These are phyloP conservation scores for Fusarium odoratissimum DNA, from an alignment of 2,329 filamentous ascomycete species.

Conservation along the genomic window DNA sequence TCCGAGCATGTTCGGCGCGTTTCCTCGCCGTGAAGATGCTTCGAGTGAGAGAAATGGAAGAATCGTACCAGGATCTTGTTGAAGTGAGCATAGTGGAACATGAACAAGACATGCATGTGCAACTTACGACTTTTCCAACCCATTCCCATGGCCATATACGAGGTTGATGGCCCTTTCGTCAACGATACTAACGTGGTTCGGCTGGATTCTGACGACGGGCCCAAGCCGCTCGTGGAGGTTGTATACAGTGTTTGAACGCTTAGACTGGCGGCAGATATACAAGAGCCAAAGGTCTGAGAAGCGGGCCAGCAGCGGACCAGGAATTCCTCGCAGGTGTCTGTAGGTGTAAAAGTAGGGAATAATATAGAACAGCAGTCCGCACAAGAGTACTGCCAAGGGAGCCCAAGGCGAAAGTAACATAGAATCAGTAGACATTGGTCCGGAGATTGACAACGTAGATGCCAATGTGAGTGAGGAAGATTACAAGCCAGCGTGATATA, in stretches of 20 bases:
- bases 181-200: background rate
- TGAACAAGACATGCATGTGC: background rate
- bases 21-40: conserved; percentile 6
- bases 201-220: background rate
- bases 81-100: background rate
- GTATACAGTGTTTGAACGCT: background rate
- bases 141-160: conserved; percentile 9
- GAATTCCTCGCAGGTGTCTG: background rate
- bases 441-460: background rate
- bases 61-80: background rate
- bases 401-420: background rate
- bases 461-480: background rate
- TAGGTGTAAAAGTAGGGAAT: conserved; percentile 6
- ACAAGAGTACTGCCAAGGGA: background rate
- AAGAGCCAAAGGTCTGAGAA: conserved; percentile 7
- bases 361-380: background rate
- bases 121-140: conserved; percentile 1
- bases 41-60: background rate
- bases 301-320: background rate
- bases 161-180: background rate
- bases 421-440: background rate
- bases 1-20: conserved; percentile 5
- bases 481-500: background rate
- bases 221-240: background rate
- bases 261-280: background rate